Base-by-base conservation (phyloP, 257 asterid species). In the Marsdenia floribunda region DNA sequence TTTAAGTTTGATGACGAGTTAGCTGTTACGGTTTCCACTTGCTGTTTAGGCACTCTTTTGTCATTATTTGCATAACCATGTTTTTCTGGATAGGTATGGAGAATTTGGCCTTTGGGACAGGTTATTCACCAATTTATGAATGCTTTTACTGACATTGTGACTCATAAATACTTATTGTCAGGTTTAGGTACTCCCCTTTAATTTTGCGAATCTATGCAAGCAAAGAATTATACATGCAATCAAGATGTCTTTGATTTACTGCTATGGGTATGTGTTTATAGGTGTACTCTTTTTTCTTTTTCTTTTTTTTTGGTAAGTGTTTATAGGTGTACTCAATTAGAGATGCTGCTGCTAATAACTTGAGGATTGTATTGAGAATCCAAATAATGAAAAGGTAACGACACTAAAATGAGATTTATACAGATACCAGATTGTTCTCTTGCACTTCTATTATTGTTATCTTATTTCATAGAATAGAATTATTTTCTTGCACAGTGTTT, bases 61-160 rank as follows among this genome's bases (percentile, higher is more conserved):
- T 21, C 37, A 69, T 35, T 37, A 35, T 75, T 75, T 68, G 24
- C 57, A 63, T 71, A 77, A 73, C 58, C 73, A 68, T 72, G 71
- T 57, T 75, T 71, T 70, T 70, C 74, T 82, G 61, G 79, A 75
- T 83, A 94, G 97, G 82, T 89, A 83, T 95, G 98, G 98, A 90
- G 90, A 85, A 86, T 92, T 73, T 95, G 98, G 98, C 98, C 97
- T 60, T 73, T 95, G 70, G 99, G 98, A 75, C 87, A 88, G 73
- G 85, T 88, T 60, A 88, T 95, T 79, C 92, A 90, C 82, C 96
- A 90, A 75, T 92, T 95, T 84, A 95, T 92, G 99, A 95, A 83
- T 84, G 99, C 97, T 57, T 95, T 95, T 73, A 95, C 97, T 3
- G 99, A 80, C 99, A 92, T 77, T 98, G 99, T 79, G 99, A 95